Evolutionary conservation across 805 yeast species (phyloP), one percentile per base, ranked within the genome.

Genomic region (Lipomyces starkeyi): DNA sequence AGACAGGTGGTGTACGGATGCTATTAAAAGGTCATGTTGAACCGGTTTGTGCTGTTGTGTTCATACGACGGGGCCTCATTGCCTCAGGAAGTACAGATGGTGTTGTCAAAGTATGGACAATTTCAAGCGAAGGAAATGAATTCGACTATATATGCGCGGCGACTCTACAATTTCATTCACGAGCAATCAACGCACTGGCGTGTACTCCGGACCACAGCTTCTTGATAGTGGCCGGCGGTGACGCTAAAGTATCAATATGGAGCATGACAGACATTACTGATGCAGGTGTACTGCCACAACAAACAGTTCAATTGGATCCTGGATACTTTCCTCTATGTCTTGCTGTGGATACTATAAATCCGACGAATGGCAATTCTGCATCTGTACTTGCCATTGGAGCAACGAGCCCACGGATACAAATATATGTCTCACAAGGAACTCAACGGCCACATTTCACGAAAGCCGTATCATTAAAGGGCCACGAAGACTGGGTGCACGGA

Each of bases 401-500:
- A 20, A 88, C 96, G 0, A 83, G 83, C 63, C 77, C 65, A 2
- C 43, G 32, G 9, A 70, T 70, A 40, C 61, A 58, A 43, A 57
- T 70, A 13, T 70, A 35, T 32, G 34, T 63, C n/a, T 49, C 71
- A 14, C 52, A 58, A 29, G 43, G 17, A n/a, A 54, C 9, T 2
- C 20, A 49, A 13, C 14, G 17, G 2, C 49, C 43, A 22, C 7
- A 25, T 5, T 69, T 65, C 22, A 27, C 22, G n/a, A 55, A 61
- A 27, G 61, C 62, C 5, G 90, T 93, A 0, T 80, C 80, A 8
- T 78, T 95, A 43, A 84, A 87, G 34, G 99, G 99, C 3, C 99
- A 95, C 77, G 99, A 95, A 78, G 97, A 93, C 78, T 95, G 99
- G 99, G 86, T 95, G 61, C 90, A 90, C 76, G 83, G 91, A 14